Evolutionary conservation across 2,329 filamentous ascomycete species (phyloP).

Genomic region (Tolypocladium pustulatum): DNA sequence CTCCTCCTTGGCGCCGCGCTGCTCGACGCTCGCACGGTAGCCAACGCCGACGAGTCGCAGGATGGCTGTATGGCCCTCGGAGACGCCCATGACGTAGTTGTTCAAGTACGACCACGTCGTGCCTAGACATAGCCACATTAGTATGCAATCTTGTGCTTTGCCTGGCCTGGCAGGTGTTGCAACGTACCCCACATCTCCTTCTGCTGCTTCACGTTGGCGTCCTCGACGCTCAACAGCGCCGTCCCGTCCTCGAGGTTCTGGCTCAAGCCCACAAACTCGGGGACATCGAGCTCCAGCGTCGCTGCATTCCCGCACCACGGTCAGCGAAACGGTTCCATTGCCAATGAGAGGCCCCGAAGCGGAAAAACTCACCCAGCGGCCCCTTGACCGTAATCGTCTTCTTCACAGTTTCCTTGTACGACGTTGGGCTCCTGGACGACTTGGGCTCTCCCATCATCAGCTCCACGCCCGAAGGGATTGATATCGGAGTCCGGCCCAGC

Average conservation of each 20-base stretch:
- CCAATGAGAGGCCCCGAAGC: not conserved
- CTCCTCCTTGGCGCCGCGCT: slow-evolving; percentile 60
- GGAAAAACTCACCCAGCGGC: slow-evolving; percentile 53
- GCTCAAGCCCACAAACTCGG: slow-evolving; percentile 63
- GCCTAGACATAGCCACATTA: slow-evolving; percentile 37
- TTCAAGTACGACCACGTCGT: slow-evolving; percentile 84
- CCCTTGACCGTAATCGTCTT: slow-evolving; percentile 68
- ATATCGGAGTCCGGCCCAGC: slow-evolving; percentile 71
- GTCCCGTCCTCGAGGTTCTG: slow-evolving; percentile 54
- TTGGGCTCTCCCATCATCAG: slow-evolving; percentile 57
- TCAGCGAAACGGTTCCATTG: slow-evolving; percentile 2
- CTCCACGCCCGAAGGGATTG: slow-evolving; percentile 75
- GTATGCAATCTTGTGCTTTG: not conserved
- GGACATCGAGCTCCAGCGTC: slow-evolving; percentile 67
- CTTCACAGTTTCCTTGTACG: slow-evolving; percentile 50
- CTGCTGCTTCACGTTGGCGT: slow-evolving; percentile 61
- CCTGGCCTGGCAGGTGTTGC: too few relatives aligned
- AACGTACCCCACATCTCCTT: slow-evolving; percentile 87
- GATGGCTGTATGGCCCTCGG: slow-evolving; percentile 91
- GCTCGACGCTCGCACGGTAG: slow-evolving; percentile 81
- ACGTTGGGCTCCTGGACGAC: slow-evolving; percentile 42
- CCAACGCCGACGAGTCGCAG: slow-evolving; percentile 89
- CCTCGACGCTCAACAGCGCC: slow-evolving; percentile 57
- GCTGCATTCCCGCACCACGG: slow-evolving; percentile 33
- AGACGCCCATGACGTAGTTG: slow-evolving; percentile 87